A percentile compares a stretch with the other conserved stretches of the same genome.
phyloP scores from a whole-genome alignment of 768 basidiomycete species.

The Sporobolomyces roseus region DNA sequence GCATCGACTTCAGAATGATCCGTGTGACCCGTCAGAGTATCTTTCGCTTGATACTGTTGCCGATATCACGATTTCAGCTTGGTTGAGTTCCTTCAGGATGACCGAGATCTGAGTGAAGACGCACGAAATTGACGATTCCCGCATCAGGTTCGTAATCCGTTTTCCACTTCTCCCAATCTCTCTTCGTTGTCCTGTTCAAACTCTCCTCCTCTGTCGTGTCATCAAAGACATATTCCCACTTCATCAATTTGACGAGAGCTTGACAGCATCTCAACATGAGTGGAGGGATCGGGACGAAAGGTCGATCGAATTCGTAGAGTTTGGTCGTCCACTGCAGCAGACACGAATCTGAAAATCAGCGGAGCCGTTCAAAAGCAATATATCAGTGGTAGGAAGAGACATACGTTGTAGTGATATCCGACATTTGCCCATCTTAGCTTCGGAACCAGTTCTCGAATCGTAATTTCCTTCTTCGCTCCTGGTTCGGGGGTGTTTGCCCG shows the following conservation, averaged over 20 bases:
- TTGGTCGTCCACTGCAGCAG: slow-evolving; percentile 80
- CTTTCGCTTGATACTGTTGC: slow-evolving; percentile 51
- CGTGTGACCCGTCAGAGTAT: slow-evolving; percentile 95
- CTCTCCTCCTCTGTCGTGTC: slow-evolving; percentile 8
- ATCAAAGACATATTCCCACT: slow-evolving; percentile 65
- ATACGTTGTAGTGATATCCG: slow-evolving; percentile 77
- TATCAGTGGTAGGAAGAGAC: slow-evolving; percentile 18
- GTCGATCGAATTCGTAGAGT: slow-evolving; percentile 79
- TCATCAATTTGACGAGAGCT: slow-evolving; percentile 59
- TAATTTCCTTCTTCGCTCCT: slow-evolving; percentile 6
- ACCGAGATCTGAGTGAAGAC: slow-evolving; percentile 68
- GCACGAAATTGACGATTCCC: slow-evolving; percentile 95
- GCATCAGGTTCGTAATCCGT: slow-evolving; percentile 87
- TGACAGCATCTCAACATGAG: slow-evolving; percentile 61
- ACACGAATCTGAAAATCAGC: too few species aligned
- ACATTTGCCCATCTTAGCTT: slow-evolving; percentile 95
- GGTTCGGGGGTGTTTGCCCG: neutral
- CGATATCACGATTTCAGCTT: neutral
- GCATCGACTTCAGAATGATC: slow-evolving; percentile 93
- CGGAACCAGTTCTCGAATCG: slow-evolving; percentile 56
- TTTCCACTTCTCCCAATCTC: slow-evolving; percentile 70
- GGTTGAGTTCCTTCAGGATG: slow-evolving; percentile 1
- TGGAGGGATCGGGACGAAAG: slow-evolving; percentile 61
- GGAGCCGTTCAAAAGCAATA: neutral
- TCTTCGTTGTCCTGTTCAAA: slow-evolving; percentile 53